Evolutionary conservation across 345 rosid genomes (phyloP).

Genomic region (Erucastrum elatum): DNA sequence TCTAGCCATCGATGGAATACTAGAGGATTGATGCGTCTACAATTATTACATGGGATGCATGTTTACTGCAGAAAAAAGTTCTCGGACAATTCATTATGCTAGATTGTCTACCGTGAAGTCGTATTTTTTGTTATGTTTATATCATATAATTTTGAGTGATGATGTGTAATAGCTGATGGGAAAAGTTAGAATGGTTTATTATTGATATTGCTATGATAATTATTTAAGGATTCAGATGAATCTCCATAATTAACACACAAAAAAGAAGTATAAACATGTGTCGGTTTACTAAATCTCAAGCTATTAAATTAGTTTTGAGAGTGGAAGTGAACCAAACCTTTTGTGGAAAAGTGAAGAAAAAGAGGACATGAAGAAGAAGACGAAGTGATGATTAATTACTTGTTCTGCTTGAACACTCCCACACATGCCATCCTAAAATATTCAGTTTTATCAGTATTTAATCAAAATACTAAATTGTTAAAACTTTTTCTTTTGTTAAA

Average conservation of each 20-base stretch:
- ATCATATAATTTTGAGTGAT: not conserved
- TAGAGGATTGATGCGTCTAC: not conserved
- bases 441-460: not conserved
- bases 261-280: not conserved
- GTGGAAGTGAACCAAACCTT: slow-evolving; percentile 37
- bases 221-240: not conserved
- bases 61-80: not conserved
- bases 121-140: not conserved
- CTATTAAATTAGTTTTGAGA: slow-evolving; percentile 13
- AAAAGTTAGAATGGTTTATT: not conserved
- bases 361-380: slow-evolving; percentile 2
- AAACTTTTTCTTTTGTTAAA: not conserved
- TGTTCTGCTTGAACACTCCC: slow-evolving; percentile 25
- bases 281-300: slow-evolving; percentile 15
- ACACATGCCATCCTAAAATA: not conserved
- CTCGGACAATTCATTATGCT: not conserved
- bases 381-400: slow-evolving; percentile 27
- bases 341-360: slow-evolving; percentile 19
- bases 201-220: not conserved
- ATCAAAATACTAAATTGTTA: not conserved
- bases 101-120: not conserved
- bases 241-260: not conserved
- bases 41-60: not conserved
- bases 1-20: not conserved
- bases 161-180: not conserved